Conservation (phyloP, 1,139 yeast species). For the Groenewaldozyma auringiensis region DNA sequence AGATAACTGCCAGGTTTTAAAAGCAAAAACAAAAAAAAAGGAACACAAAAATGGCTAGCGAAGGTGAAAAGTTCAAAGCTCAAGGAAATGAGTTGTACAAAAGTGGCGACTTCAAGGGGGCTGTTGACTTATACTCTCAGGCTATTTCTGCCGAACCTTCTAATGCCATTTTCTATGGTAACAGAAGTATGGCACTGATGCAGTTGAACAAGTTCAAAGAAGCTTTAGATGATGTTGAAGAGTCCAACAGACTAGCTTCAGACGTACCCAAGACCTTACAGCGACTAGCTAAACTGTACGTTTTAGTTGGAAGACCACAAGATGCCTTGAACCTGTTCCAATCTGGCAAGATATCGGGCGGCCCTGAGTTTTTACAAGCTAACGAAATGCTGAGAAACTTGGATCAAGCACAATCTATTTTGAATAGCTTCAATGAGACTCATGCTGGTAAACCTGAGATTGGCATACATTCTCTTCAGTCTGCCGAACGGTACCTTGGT, state of each 20-base stretch:
- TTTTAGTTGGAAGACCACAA: slow-evolving; percentile 30
- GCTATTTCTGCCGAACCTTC: slow-evolving; percentile 34
- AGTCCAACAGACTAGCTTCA: slow-evolving; percentile 31
- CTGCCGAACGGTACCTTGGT: slow-evolving; percentile 34
- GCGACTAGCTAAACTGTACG: slow-evolving; percentile 33
- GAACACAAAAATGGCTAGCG: too few species aligned
- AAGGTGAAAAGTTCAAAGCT: slow-evolving; percentile 29
- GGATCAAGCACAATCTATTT: slow-evolving; percentile 27
- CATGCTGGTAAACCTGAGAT: slow-evolving; percentile 13
- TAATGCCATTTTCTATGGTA: slow-evolving; percentile 51
- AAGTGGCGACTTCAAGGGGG: slow-evolving; percentile 30
- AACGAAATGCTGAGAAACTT: slow-evolving; percentile 32
- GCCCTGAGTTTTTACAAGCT: slow-evolving; percentile 29
- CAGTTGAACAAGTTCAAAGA: slow-evolving; percentile 48
- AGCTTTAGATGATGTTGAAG: slow-evolving; percentile 46
- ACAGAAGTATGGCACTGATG: slow-evolving; percentile 70
- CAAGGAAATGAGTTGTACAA: slow-evolving; percentile 36
- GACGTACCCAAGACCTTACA: slow-evolving; percentile 29
- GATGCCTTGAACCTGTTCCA: slow-evolving; percentile 29
- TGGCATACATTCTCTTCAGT: slow-evolving; percentile 33
- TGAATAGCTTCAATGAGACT: slow-evolving; percentile 15
- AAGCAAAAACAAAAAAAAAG: too few species aligned
- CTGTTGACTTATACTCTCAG: slow-evolving; percentile 31
- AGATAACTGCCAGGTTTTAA: too few species aligned
- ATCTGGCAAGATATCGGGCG: slow-evolving; percentile 19